These are phyloP conservation scores for Plasmodium gonderi DNA, from an alignment of 169 alveolate species.

Conservation along the genomic window DNA sequence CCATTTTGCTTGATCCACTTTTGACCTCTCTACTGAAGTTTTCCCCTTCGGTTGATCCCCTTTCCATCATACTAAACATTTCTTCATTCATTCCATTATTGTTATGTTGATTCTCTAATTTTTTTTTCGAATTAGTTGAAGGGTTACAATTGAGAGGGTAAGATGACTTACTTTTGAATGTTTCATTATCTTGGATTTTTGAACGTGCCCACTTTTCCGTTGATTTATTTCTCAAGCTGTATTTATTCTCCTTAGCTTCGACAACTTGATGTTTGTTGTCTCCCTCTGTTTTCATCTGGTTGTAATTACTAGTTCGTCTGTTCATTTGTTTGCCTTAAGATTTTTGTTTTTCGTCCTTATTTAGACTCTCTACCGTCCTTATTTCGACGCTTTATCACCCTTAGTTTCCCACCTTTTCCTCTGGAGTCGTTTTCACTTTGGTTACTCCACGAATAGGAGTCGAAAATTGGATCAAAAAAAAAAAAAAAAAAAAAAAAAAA, in stretches of 20 bases:
- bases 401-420: no score
- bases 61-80: not conserved
- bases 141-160: not conserved
- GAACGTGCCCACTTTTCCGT: not conserved
- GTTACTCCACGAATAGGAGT: no score
- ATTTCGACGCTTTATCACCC: no score
- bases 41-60: not conserved
- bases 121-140: not conserved
- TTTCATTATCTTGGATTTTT: not conserved
- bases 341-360: no score
- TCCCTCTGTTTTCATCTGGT: not conserved
- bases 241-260: not conserved
- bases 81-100: not conserved
- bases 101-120: not conserved
- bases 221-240: not conserved
- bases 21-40: not conserved
- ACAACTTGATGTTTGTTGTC: not conserved
- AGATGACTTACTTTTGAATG: not conserved
- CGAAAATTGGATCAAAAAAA: no score
- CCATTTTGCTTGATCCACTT: not conserved
- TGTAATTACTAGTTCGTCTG: not conserved
- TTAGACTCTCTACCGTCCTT: no score
- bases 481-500: no score
- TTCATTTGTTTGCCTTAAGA: not conserved
- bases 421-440: no score